These are phyloP conservation scores for Syzygium aqueum DNA, from an alignment of 345 rosid species.

Conservation along the genomic window DNA sequence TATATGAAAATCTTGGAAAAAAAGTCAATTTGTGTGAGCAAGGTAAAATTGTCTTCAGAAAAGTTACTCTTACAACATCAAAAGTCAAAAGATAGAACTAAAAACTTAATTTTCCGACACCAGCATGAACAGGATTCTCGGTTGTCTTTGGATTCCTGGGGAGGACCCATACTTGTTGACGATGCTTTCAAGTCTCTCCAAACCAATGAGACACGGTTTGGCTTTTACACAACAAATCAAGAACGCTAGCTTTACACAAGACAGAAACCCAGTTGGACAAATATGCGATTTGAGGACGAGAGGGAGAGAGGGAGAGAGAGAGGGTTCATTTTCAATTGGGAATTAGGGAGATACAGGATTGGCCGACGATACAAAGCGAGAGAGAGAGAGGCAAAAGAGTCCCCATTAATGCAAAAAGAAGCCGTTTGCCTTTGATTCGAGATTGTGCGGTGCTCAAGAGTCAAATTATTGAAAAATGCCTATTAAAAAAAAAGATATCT, in stretches of 20 bases:
- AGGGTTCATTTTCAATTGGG: background rate
- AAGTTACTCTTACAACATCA: background rate
- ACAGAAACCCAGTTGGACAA: background rate
- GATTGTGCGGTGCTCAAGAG: background rate
- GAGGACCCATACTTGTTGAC: constrained; percentile 7
- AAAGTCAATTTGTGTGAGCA: background rate
- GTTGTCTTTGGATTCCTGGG: constrained; percentile 11
- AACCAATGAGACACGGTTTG: constrained; percentile 28
- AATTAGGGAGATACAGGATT: background rate
- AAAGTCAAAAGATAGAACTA: background rate
- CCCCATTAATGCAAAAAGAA: background rate
- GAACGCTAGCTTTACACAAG: background rate
- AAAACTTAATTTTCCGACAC: background rate
- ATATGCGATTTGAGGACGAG: background rate
- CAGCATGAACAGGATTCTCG: background rate
- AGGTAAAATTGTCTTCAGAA: background rate
- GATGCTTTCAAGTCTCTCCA: background rate
- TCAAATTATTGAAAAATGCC: background rate
- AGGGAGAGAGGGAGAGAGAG: background rate
- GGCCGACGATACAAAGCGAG: background rate
- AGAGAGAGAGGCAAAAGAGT: background rate
- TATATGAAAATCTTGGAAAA: background rate
- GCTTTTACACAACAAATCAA: constrained; percentile 22
- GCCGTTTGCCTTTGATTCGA: background rate
- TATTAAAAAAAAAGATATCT: background rate